Evolutionary conservation across 768 basidiomycete species (phyloP).

Genomic region (Scleroderma bovista): DNA sequence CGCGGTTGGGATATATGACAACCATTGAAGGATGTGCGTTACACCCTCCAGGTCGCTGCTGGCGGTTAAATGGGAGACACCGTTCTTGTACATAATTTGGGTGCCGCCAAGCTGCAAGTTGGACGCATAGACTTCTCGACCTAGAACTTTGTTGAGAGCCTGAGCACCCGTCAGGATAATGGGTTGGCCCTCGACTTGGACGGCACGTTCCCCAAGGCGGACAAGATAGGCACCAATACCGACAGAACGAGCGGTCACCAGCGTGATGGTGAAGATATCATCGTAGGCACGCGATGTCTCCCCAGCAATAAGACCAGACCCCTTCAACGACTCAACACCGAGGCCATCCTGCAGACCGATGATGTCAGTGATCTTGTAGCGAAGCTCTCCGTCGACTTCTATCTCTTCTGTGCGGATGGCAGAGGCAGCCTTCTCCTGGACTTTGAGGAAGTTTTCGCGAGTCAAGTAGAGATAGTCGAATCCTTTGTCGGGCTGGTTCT

Average conservation of each 20-base stretch:
- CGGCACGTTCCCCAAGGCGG: constrained; percentile 93
- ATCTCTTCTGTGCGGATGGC: constrained; percentile 81
- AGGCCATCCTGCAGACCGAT: constrained; percentile 97
- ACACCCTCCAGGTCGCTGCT: constrained; percentile 95
- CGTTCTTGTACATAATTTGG: constrained; percentile 99
- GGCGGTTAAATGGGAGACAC: constrained; percentile 94
- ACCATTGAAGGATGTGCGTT: constrained; percentile 88
- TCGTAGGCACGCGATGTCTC: constrained; percentile 98
- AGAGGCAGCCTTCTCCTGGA: constrained; percentile 78
- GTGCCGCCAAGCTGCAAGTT: constrained; percentile 98
- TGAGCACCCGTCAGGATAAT: constrained; percentile 97
- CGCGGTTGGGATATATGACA: constrained; percentile 86
- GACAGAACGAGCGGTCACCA: constrained; percentile 97
- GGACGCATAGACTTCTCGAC: constrained; percentile 97
- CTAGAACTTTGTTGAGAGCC: constrained; percentile 97
- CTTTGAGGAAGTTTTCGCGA: constrained; percentile 81
- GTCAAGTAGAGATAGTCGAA: constrained; percentile 95
- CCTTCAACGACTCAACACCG: constrained; percentile 92
- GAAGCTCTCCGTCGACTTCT: constrained; percentile 78
- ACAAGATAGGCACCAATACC: constrained; percentile 99
- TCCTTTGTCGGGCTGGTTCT: constrained; percentile 84
- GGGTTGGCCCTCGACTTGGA: constrained; percentile 98
- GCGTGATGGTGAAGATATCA: constrained; percentile 98
- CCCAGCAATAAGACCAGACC: constrained; percentile 97
- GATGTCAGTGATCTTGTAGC: constrained; percentile 93